Conservation (phyloP, 2,329 filamentous ascomycete genomes). For the Cladosporium velox region DNA sequence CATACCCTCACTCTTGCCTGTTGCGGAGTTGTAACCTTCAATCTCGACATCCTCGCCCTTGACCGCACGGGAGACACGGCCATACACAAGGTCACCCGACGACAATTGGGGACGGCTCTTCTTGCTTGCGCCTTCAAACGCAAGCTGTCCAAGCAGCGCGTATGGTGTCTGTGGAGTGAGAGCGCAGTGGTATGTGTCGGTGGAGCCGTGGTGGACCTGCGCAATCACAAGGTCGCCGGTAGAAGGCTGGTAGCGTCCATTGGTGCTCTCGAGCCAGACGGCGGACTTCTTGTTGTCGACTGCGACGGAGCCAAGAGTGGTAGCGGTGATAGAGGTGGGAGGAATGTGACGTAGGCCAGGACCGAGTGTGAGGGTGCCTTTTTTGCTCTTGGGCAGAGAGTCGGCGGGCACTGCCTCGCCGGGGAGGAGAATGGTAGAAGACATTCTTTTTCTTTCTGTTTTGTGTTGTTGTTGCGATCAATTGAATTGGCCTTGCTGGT, state of each 20-base stretch:
- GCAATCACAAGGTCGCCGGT: conserved; percentile 87
- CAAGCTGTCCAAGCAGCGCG: conserved; percentile 77
- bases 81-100: conserved; percentile 80
- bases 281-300: conserved; percentile 73
- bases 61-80: conserved; percentile 74
- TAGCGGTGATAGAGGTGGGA: conserved; percentile 70
- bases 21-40: conserved; percentile 82
- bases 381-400: conserved; percentile 67
- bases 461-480: neutral
- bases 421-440: conserved; percentile 68
- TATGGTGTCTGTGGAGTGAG: conserved; percentile 65
- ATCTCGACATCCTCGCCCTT: conserved; percentile 87
- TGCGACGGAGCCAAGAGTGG: conserved; percentile 66
- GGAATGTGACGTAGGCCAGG: conserved; percentile 81
- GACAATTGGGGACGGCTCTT: conserved; percentile 83
- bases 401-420: conserved; percentile 72
- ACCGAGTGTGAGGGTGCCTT: conserved; percentile 71
- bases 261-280: conserved; percentile 70
- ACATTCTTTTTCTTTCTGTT: conserved; percentile 1
- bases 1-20: conserved; percentile 84
- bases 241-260: conserved; percentile 76
- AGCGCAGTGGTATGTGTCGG: conserved; percentile 77
- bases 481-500: neutral
- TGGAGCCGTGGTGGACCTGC: conserved; percentile 72
- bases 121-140: conserved; percentile 91